Evolutionary conservation across 805 yeast genomes (phyloP), one percentile per base, ranked within the genome.

Genomic region (Wickerhamiella spandovensis): DNA sequence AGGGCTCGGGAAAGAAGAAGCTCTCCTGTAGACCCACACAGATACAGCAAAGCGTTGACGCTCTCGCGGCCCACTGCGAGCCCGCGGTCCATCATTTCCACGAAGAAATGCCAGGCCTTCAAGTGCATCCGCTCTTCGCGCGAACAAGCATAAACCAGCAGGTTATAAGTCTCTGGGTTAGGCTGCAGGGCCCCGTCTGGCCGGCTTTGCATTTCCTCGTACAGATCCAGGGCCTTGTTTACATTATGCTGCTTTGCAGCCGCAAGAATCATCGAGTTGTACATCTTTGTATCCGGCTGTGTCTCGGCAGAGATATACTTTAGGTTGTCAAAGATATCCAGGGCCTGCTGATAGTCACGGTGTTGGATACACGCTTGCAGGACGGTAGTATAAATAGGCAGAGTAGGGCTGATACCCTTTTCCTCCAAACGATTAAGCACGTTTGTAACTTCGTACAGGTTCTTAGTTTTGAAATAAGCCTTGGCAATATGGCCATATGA

Each of bases 1-100:
- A 70, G 51, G 2, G 90, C 86, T 57, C 97, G 72, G 0, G 85
- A 72, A 43, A 86, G 68, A 5, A 78, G 69, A 18, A 84, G 65
- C 62, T 89, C 96, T 0, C 95, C 92, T 59, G 88, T 88, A 52
- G 72, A 72, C 0, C 87, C 82, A n/a, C 92, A 78, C 45, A 90
- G 66, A 54, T 81, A 75, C 67, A 90, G 72, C 79, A 90, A 79
- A 15, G 78, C 73, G 54, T 81, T 83, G 56, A 80, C 71, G 0
- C 83, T 73, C 22, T 68, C 68, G 8, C 73, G 51, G 44, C 66
- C 66, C 46, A 59, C 51, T 56, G n/a, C 51, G 37, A 53, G 53
- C 0, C 64, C 63, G 23, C 56, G 52, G 15, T 74, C 71, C 56
- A 79, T 71, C 51, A 84, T 77, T 55, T 84, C 79, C 53, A 81